These are phyloP conservation scores for Scorias spongiosa DNA, from an alignment of 2,329 filamentous ascomycete species.

Conservation along the genomic window DNA sequence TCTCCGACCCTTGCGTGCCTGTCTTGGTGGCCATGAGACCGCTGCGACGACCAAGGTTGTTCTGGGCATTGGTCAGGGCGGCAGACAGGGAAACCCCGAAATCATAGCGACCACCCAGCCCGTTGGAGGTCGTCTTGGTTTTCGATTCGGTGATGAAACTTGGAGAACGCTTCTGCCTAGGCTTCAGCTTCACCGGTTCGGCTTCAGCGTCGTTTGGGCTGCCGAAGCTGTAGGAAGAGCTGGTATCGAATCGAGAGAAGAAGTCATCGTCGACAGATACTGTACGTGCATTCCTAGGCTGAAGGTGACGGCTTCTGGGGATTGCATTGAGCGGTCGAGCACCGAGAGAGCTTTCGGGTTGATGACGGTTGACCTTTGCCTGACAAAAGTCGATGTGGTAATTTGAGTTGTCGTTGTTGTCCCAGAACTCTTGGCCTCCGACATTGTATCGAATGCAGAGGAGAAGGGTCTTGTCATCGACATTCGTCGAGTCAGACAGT, in stretches of 20 bases:
- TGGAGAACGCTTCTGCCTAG: conserved; percentile 44
- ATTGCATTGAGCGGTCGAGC: conserved; percentile 36
- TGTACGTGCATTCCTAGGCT: conserved; percentile 32
- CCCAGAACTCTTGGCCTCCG: conserved; percentile 78
- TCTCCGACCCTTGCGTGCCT: conserved; percentile 24
- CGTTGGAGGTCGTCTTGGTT: conserved; percentile 48
- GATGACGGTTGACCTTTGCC: conserved; percentile 15
- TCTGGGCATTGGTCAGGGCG: conserved; percentile 61
- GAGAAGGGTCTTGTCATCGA: conserved; percentile 84
- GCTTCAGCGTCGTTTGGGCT: conserved; percentile 38
- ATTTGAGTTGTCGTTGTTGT: conserved; percentile 77
- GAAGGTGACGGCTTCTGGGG: conserved; percentile 34
- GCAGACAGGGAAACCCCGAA: conserved; percentile 84
- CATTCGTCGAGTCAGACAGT: conserved; percentile 74
- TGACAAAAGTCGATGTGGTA: conserved; percentile 80
- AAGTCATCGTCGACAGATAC: conserved; percentile 55
- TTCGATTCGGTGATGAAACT: conserved; percentile 39
- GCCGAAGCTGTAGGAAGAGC: conserved; percentile 29
- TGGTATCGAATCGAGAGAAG: conserved; percentile 37
- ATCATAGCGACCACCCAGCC: conserved; percentile 74
- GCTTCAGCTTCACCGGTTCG: conserved; percentile 53
- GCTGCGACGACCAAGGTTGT: conserved; percentile 42
- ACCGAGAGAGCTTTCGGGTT: conserved; percentile 22
- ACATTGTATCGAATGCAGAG: conserved; percentile 83
- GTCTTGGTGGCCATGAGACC: conserved; percentile 21